Conservation (phyloP, 2,329 filamentous ascomycete genomes). For the Phaeosphaeria sp. region DNA sequence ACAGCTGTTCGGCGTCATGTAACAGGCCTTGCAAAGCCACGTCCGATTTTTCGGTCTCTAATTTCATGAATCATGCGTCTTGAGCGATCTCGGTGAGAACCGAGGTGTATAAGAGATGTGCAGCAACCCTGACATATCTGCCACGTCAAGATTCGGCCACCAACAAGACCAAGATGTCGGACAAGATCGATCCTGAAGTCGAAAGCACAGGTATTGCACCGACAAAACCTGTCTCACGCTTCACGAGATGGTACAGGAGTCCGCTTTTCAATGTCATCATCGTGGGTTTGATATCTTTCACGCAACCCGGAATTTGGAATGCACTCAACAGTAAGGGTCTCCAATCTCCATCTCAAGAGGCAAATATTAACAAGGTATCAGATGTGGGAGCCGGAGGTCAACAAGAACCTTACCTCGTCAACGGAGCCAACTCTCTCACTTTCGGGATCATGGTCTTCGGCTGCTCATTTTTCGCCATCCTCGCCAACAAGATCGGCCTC, state of each 20-base stretch:
- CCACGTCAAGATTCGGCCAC: neutral
- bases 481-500: slow-evolving; percentile 46
- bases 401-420: slow-evolving; percentile 48
- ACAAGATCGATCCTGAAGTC: slow-evolving; percentile 23
- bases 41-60: slow-evolving; percentile 1
- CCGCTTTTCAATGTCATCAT: slow-evolving; percentile 57
- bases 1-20: neutral
- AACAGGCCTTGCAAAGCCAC: neutral
- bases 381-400: slow-evolving; percentile 37
- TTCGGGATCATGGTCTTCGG: slow-evolving; percentile 54
- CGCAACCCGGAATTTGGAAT: slow-evolving; percentile 57
- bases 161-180: slow-evolving; percentile 10
- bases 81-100: neutral
- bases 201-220: slow-evolving; percentile 6
- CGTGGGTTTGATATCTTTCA: slow-evolving; percentile 54
- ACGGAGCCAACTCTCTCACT: slow-evolving; percentile 52
- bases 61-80: neutral
- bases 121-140: neutral
- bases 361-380: slow-evolving; percentile 18
- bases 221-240: slow-evolving; percentile 22
- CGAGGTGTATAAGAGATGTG: neutral
- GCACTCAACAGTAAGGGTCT: slow-evolving; percentile 50
- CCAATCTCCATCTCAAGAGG: neutral
- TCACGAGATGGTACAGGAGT: slow-evolving; percentile 49
- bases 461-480: slow-evolving; percentile 30